Conservation (phyloP, 352 stramenopile species). For the Phytophthora ramorum region DNA sequence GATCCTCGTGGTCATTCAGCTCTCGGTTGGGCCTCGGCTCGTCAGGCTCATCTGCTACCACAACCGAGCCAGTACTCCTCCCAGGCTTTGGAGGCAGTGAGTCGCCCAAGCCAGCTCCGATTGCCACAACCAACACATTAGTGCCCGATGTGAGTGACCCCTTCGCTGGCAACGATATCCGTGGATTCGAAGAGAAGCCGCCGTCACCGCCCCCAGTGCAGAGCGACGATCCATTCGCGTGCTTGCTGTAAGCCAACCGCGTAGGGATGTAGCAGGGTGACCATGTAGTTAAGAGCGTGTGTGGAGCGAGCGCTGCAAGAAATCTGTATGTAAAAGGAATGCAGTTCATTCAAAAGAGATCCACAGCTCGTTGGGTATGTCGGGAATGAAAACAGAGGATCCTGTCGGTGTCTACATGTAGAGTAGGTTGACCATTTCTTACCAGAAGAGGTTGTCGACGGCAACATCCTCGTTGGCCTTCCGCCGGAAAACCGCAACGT, state of each 20-base stretch:
- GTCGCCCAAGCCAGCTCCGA: constrained; percentile 7
- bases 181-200: constrained; percentile 54
- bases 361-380: background rate
- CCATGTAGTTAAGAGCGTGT: constrained; percentile 30
- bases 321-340: constrained; percentile 33
- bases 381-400: background rate
- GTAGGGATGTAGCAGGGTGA: constrained; percentile 13
- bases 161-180: constrained; percentile 74
- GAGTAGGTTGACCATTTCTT: constrained; percentile 14
- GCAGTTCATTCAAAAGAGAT: constrained; percentile 36
- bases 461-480: constrained; percentile 66
- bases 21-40: constrained; percentile 38
- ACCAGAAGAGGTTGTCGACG: constrained; percentile 78
- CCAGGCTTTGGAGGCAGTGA: constrained; percentile 20
- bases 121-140: constrained; percentile 24
- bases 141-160: constrained; percentile 49
- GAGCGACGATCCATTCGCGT: constrained; percentile 72
- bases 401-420: constrained; percentile 1
- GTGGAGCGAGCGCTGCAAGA: constrained; percentile 13
- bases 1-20: constrained; percentile 46
- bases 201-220: constrained; percentile 38
- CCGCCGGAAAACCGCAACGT: constrained; percentile 83
- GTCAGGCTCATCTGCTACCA: constrained; percentile 19
- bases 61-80: constrained; percentile 22
- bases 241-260: constrained; percentile 48